Conservation (phyloP, 148 eudicot species). For the Tetragonia tetragonoides region DNA sequence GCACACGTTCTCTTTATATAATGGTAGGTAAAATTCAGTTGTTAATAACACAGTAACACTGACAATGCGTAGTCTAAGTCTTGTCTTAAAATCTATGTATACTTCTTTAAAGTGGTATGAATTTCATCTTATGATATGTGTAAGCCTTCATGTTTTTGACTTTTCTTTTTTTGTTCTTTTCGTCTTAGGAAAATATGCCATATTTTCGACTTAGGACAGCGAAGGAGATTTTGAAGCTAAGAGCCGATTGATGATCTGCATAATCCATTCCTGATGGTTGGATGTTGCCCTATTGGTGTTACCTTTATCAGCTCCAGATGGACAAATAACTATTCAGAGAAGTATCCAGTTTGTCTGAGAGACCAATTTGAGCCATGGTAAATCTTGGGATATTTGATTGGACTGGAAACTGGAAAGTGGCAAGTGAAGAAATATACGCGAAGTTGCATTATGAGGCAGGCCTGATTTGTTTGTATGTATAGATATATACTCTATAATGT, state of each 20-base stretch:
- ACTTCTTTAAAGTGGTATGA: background rate
- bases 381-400: background rate
- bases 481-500: background rate
- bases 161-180: background rate
- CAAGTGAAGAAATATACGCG: background rate
- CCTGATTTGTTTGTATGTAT: constrained; percentile 11
- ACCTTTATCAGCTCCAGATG: background rate
- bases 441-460: background rate
- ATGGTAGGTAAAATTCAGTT: background rate
- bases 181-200: constrained; percentile 71
- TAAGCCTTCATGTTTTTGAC: background rate
- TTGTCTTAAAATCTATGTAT: too few relatives aligned
- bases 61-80: too few relatives aligned
- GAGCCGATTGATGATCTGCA: constrained; percentile 54
- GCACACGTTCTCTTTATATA: background rate
- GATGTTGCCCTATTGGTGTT: background rate
- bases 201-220: constrained; percentile 83
- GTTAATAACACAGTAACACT: too few relatives aligned
- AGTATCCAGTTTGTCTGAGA: too few relatives aligned
- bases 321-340: background rate
- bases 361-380: background rate
- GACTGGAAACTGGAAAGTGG: background rate
- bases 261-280: background rate
- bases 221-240: constrained; percentile 75
- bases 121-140: background rate